Evolutionary conservation across 768 basidiomycete species (phyloP).

Genomic region (Panaeolus cyanescens): DNA sequence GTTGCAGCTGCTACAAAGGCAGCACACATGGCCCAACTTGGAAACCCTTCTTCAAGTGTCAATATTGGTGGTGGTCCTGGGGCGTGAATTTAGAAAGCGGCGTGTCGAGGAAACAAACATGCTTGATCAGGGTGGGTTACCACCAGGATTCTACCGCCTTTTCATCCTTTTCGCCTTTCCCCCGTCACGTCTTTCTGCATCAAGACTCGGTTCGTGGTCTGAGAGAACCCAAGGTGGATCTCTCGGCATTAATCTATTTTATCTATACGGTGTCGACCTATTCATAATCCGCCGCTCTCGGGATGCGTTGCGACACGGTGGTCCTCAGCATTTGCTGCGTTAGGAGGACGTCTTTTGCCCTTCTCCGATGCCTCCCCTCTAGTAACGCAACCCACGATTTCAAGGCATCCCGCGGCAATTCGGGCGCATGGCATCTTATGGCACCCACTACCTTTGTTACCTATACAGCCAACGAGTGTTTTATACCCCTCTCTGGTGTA

Average conservation of each 20-base stretch:
- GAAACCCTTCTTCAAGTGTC: background rate
- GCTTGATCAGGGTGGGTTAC: background rate
- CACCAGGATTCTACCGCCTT: background rate
- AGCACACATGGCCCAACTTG: background rate
- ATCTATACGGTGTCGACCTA: background rate
- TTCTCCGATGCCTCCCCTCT: background rate
- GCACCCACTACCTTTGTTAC: background rate
- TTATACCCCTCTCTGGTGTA: background rate
- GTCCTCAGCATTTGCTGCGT: background rate
- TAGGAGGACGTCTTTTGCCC: background rate
- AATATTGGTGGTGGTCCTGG: background rate
- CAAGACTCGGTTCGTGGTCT: background rate
- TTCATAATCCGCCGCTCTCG: background rate
- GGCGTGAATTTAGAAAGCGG: background rate
- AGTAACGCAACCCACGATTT: background rate
- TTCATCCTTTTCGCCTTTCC: background rate
- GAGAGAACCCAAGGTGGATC: background rate
- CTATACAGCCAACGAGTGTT: background rate
- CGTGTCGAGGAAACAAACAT: background rate
- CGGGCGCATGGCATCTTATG: background rate
- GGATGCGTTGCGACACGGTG: background rate
- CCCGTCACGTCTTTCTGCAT: background rate
- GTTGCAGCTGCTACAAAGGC: background rate
- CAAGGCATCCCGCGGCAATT: background rate
- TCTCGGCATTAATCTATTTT: background rate